phyloP scores from a whole-genome alignment of 345 rosid species.

The Corchorus olitorius region DNA sequence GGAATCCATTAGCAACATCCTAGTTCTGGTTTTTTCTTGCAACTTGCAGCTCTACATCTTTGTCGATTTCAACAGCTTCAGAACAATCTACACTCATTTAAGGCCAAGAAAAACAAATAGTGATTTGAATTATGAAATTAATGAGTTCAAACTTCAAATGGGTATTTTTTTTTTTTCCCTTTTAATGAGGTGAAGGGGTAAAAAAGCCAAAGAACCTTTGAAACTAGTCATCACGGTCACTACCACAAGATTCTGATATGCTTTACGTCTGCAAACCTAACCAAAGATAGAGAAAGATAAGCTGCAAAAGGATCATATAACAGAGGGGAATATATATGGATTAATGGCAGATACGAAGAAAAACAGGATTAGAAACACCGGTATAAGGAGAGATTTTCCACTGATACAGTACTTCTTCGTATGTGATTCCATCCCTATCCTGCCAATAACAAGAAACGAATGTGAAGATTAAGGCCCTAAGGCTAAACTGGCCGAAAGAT shows the following conservation, averaged over 20 bases:
- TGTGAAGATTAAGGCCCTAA: conserved; percentile 25
- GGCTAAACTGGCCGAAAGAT: neutral
- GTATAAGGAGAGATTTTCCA: conserved; percentile 27
- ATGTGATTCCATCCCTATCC: conserved; percentile 30
- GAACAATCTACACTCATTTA: conserved; percentile 38
- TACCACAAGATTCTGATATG: conserved; percentile 34
- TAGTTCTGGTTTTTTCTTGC: conserved; percentile 20
- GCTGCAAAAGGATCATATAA: neutral
- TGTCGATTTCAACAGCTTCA: conserved; percentile 41
- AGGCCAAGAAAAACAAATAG: conserved; percentile 27
- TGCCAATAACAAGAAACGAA: conserved; percentile 37
- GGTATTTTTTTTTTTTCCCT: neutral
- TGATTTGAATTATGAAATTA: neutral
- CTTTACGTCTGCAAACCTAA: conserved; percentile 45
- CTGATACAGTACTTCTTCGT: conserved; percentile 18
- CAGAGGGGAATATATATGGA: neutral
- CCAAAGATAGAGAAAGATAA: conserved; percentile 25
- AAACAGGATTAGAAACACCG: conserved; percentile 37
- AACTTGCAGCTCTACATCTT: conserved; percentile 38
- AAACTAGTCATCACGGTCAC: conserved; percentile 30
- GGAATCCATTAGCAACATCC: neutral
- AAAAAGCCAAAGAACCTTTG: conserved; percentile 26
- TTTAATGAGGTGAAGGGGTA: neutral
- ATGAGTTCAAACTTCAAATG: conserved; percentile 12
- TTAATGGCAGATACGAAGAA: neutral